Evolutionary conservation across 1,284 basidiomycete genomes (phyloP).

Genomic region (Agroathelia rolfsii): DNA sequence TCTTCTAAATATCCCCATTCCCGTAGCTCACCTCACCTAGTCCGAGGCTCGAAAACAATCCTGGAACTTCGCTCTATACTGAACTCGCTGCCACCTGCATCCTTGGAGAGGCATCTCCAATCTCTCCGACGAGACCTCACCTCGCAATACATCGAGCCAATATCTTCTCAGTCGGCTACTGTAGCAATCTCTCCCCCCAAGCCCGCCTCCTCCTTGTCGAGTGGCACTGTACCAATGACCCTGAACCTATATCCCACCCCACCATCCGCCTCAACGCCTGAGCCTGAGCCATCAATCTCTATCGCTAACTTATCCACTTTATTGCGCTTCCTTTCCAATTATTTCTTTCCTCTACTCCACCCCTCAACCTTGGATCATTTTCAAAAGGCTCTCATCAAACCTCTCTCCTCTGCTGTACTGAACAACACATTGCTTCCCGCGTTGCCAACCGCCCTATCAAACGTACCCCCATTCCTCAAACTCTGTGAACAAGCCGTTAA

Average conservation of each 20-base stretch:
- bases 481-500: constrained; percentile 42
- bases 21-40: constrained; percentile 24
- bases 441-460: constrained; percentile 50
- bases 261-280: constrained; percentile 27
- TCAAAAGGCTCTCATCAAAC: constrained; percentile 43
- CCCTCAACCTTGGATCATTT: constrained; percentile 31
- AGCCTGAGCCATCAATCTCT: constrained; percentile 28
- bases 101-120: constrained; percentile 44
- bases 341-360: constrained; percentile 50
- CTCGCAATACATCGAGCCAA: constrained; percentile 45
- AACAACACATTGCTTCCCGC: constrained; percentile 54
- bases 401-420: constrained; percentile 49
- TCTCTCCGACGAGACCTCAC: constrained; percentile 58
- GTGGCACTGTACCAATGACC: too few species aligned
- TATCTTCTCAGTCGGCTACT: constrained; percentile 42
- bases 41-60: constrained; percentile 41
- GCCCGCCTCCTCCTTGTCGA: too few species aligned
- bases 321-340: constrained; percentile 44
- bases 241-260: constrained; percentile 38
- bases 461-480: constrained; percentile 52
- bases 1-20: neutral
- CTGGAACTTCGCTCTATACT: constrained; percentile 48
- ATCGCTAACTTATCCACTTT: constrained; percentile 43
- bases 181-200: constrained; percentile 26
- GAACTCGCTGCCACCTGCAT: constrained; percentile 43